phyloP scores from a whole-genome alignment of 169 alveolate genomes.

The Blepharisma undulans region DNA sequence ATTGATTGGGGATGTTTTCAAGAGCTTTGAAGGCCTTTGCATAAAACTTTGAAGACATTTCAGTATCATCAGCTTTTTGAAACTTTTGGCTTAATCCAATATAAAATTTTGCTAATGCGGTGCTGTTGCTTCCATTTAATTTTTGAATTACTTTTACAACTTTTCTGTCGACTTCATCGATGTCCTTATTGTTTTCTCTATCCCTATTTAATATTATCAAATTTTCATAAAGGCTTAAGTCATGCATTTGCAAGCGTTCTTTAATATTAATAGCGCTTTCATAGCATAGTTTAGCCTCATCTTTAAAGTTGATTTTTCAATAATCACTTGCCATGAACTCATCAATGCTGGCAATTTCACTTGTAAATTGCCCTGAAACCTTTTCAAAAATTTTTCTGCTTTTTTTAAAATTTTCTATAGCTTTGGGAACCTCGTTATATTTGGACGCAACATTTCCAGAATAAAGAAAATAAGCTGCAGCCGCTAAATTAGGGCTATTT shows the following conservation, averaged over 20 bases:
- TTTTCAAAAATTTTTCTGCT: background rate
- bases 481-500: background rate
- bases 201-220: background rate
- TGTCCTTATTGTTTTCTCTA: background rate
- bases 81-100: too few species aligned
- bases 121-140: background rate
- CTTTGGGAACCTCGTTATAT: background rate
- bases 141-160: background rate
- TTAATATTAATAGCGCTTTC: background rate
- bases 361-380: background rate
- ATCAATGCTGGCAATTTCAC: background rate
- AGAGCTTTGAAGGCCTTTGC: too few species aligned
- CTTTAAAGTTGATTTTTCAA: too few species aligned
- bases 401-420: background rate
- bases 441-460: background rate
- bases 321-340: background rate
- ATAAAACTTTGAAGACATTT: too few species aligned
- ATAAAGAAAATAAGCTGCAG: background rate
- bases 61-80: too few species aligned
- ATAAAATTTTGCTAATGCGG: background rate
- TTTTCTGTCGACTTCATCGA: background rate
- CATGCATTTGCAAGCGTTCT: background rate
- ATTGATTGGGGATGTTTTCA: too few species aligned
- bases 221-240: background rate
- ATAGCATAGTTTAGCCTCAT: background rate